Percentiles rank a stretch among this genome's conserved stretches.
Evolutionary conservation across 495 filamentous ascomycete genomes (phyloP).

Genomic region (Hyphodiscus hymeniophilus): DNA sequence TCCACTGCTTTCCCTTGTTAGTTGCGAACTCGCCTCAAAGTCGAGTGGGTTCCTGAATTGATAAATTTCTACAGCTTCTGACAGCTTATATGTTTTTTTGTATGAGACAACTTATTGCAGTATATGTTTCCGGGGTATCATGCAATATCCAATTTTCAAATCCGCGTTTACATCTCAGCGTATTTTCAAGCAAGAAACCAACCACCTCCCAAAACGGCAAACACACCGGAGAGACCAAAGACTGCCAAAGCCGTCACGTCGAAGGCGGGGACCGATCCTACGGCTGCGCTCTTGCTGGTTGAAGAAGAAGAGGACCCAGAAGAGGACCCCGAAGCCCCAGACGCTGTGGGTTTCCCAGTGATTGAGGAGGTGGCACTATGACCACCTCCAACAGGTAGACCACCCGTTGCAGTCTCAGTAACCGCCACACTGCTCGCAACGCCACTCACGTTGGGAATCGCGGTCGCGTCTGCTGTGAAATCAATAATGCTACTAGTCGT

Average conservation of each 20-base stretch:
- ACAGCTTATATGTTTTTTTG: too few relatives aligned
- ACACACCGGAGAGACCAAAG: constrained; percentile 15
- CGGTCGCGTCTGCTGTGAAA: constrained; percentile 22
- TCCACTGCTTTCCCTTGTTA: too few relatives aligned
- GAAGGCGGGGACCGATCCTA: background rate
- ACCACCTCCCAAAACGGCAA: constrained; percentile 22
- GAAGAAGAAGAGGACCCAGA: background rate
- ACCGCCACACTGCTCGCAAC: constrained; percentile 31
- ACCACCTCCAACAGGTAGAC: background rate
- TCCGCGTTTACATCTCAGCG: too few relatives aligned
- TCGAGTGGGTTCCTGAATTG: too few relatives aligned
- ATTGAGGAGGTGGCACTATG: background rate
- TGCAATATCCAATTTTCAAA: too few relatives aligned
- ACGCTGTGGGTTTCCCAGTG: background rate
- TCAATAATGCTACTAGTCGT: constrained; percentile 41
- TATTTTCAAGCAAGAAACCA: constrained; percentile 20
- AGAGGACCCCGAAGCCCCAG: background rate
- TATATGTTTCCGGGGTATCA: too few relatives aligned
- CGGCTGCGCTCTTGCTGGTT: constrained; percentile 2
- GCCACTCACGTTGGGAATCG: constrained; percentile 23
- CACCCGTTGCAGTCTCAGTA: constrained; percentile 14
- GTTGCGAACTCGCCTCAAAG: too few relatives aligned
- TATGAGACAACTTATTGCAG: background rate
- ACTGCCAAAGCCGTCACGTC: constrained; percentile 19
- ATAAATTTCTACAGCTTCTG: too few relatives aligned